Percentiles rank a stretch among this genome's conserved stretches.
Evolutionary conservation across 1,139 yeast species (phyloP).

Genomic region (Hansenula lynferdii): DNA sequence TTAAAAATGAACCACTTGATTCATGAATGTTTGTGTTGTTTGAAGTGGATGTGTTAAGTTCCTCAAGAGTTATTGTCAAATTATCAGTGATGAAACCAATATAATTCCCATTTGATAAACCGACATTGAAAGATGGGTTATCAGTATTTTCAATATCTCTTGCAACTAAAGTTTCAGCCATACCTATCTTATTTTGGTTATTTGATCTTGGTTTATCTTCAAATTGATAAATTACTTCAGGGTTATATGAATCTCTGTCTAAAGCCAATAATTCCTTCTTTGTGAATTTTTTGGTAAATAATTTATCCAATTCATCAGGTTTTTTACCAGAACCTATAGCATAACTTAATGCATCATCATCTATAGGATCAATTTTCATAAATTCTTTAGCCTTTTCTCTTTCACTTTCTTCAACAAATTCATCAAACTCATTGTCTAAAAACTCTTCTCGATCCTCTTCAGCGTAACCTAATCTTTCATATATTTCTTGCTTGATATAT

Average conservation of each 20-base stretch:
- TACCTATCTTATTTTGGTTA: background rate
- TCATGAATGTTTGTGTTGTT: no score
- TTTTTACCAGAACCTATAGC: background rate
- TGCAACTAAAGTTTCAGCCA: background rate
- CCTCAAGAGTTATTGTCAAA: no score
- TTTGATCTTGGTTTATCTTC: background rate
- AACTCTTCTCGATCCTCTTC: background rate
- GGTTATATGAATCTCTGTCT: background rate
- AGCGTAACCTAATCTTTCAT: conserved; percentile 11
- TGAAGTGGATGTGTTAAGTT: no score
- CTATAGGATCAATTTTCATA: background rate
- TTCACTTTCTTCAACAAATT: conserved; percentile 2
- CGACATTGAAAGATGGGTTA: no score
- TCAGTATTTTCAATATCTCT: no score
- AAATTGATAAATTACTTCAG: background rate
- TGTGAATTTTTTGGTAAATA: background rate
- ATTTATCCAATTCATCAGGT: background rate
- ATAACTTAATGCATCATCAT: conserved; percentile 1
- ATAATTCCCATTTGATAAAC: no score
- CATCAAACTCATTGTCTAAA: background rate
- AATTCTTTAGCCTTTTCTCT: background rate
- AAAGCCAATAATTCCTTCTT: background rate
- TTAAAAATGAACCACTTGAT: background rate
- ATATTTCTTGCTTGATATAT: conserved; percentile 12
- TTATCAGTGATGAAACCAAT: no score